Conservation (phyloP, 345 rosid species). For the Euphorbia peplus region DNA sequence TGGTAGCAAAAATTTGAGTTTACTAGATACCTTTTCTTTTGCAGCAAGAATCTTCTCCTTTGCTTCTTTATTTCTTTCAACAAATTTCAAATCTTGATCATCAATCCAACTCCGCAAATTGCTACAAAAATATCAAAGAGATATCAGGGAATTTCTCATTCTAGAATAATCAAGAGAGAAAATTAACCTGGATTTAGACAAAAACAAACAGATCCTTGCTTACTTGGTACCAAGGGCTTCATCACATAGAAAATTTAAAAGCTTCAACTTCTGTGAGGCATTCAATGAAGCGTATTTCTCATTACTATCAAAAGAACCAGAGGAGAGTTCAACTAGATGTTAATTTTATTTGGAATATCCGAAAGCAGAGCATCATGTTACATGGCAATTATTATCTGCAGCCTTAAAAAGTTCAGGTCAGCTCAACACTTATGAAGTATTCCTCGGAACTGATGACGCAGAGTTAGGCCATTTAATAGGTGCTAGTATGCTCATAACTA, state of each 20-base stretch:
- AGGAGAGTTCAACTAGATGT: slow-evolving; percentile 33
- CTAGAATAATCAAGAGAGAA: background rate
- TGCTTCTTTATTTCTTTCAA: slow-evolving; percentile 46
- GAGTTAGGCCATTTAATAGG: background rate
- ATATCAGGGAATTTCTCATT: background rate
- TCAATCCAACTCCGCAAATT: slow-evolving; percentile 59
- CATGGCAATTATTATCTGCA: background rate
- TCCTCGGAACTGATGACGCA: background rate
- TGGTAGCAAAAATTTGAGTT: slow-evolving; percentile 5
- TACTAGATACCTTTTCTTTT: slow-evolving; percentile 54
- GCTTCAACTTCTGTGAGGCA: slow-evolving; percentile 42
- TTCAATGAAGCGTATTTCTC: slow-evolving; percentile 42
- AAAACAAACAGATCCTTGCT: slow-evolving; percentile 23
- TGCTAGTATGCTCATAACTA: background rate
- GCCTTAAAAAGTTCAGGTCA: background rate
- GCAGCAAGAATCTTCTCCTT: slow-evolving; percentile 49
- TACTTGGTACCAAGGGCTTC: slow-evolving; percentile 60
- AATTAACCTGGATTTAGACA: background rate
- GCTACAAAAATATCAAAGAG: slow-evolving; percentile 28
- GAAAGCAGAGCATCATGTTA: background rate
- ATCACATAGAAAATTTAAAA: slow-evolving; percentile 64
- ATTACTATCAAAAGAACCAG: slow-evolving; percentile 37
- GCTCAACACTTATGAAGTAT: background rate
- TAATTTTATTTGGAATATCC: background rate
- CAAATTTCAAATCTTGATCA: slow-evolving; percentile 37